A percentile compares a stretch with the other conserved stretches of the same genome.
These are phyloP conservation scores for Clonostachys rosea DNA, from an alignment of 2,329 filamentous ascomycete species.

Conservation along the genomic window DNA sequence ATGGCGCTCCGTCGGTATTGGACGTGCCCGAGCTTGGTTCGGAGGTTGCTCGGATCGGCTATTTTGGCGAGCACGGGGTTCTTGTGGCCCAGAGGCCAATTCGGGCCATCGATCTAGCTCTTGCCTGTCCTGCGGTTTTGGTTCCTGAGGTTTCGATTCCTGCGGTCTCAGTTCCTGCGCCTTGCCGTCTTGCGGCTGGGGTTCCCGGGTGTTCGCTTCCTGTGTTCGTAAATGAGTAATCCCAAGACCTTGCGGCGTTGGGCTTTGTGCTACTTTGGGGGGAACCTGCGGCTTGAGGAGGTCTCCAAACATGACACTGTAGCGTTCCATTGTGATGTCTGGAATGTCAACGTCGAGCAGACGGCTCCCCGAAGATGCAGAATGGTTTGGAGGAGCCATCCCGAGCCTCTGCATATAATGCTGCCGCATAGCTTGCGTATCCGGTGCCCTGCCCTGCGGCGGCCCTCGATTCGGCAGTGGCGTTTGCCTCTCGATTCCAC, in stretches of 20 bases:
- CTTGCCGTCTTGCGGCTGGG: neutral
- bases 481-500: neutral
- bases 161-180: no score
- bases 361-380: constrained; percentile 5
- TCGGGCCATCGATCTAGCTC: no score
- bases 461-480: no score
- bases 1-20: neutral
- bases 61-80: no score
- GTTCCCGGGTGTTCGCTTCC: neutral
- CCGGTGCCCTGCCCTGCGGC: no score
- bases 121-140: no score
- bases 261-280: neutral
- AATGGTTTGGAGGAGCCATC: neutral
- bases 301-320: constrained; percentile 88
- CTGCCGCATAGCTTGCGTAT: no score
- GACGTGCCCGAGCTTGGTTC: no score
- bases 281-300: constrained; percentile 48
- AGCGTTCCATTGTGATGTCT: constrained; percentile 75
- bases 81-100: no score
- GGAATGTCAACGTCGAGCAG: constrained; percentile 77
- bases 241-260: neutral
- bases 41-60: no score
- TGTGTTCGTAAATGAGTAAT: neutral
- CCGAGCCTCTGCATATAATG: no score
- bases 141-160: no score